Base-by-base conservation (phyloP, 495 filamentous ascomycete genomes). In the Lepraria neglecta region DNA sequence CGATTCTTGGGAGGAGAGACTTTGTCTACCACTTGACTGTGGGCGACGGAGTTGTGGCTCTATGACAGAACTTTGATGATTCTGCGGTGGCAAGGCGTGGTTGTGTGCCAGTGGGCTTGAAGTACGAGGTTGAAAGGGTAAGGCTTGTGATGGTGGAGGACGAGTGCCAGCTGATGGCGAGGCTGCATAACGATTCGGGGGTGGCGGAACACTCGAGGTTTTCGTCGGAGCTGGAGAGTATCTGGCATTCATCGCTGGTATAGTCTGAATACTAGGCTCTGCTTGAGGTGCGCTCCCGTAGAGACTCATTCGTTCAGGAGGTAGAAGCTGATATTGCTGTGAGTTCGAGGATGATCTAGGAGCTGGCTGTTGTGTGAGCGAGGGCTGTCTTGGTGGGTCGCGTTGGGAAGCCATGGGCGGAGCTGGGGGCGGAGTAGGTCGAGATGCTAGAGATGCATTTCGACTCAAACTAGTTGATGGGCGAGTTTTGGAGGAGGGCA, bases 71-170 rank as follows among this genome's bases (percentile, higher is more conserved):
- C 15, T 2, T 24, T 63, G 48, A n/a, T 55, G 30, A n/a, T 33
- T 35, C 17, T 11, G 38, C 31, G 44, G 56, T 17, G 33, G 38
- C 28, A 59, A 40, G 38, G 44, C 21, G 38, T 40, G 40, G 28
- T 73, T 67, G 52, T 91, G 84, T 21, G 89, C 91, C 33, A 95
- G 76, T 12, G 89, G 91, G 68, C 90, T 95, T 21, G 88, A 94
- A 21, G 89, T 94, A 57, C 90, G 83, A 10, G 90, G 90, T 60
- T 89, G 89, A 72, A 91, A 90, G 14, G 87, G 80, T 66, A 90
- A 74, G 5, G 78, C 63, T 4, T 81, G 77, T 31, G 81, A 72
- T 64, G 71, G 68, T 57, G 69, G 71, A 3, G 76, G 68, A 68
- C 67, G 62, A 59, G 59, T 40, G 14, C 53, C 81, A 77, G 58